Percentiles rank a stretch among this genome's conserved stretches.
phyloP scores from a whole-genome alignment of 1,139 yeast species.

The Suhomyces terraborum region DNA sequence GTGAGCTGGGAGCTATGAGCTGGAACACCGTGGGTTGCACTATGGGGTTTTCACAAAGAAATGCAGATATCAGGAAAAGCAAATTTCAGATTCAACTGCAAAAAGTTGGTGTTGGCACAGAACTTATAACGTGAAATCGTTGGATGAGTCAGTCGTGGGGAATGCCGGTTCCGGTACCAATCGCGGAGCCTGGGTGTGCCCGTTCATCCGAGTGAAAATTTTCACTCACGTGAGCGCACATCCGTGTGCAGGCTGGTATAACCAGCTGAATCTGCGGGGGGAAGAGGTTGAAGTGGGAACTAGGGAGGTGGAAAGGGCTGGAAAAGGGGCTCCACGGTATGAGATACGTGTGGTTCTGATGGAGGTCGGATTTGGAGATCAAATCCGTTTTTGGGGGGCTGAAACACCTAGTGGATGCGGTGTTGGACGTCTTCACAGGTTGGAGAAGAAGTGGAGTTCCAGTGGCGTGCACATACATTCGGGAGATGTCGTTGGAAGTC shows the following conservation, averaged over 20 bases:
- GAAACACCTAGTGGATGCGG: no score
- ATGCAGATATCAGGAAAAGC: conserved; percentile 2
- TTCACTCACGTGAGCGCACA: conserved; percentile 2
- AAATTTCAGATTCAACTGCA: conserved; percentile 11
- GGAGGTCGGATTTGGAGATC: no score
- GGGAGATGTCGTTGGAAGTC: no score
- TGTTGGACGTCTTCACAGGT: no score
- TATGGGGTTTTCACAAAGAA: neutral
- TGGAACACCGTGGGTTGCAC: neutral
- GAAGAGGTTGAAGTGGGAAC: neutral
- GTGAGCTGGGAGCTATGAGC: no score
- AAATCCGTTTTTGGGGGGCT: no score
- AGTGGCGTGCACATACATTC: no score
- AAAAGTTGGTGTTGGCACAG: conserved; percentile 5
- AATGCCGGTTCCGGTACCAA: conserved; percentile 12
- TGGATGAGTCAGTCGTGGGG: conserved; percentile 14
- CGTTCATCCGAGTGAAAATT: conserved; percentile 12
- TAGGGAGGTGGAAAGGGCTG: neutral
- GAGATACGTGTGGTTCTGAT: no score
- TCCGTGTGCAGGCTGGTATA: neutral
- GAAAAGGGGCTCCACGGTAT: neutral
- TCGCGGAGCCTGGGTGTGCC: conserved; percentile 4
- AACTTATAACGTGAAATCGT: conserved; percentile 4
- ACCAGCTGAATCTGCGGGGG: neutral
- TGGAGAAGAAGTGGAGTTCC: no score